Conservation (phyloP, 176 grass and related monocot genomes). For the Elaeis guineensis region DNA sequence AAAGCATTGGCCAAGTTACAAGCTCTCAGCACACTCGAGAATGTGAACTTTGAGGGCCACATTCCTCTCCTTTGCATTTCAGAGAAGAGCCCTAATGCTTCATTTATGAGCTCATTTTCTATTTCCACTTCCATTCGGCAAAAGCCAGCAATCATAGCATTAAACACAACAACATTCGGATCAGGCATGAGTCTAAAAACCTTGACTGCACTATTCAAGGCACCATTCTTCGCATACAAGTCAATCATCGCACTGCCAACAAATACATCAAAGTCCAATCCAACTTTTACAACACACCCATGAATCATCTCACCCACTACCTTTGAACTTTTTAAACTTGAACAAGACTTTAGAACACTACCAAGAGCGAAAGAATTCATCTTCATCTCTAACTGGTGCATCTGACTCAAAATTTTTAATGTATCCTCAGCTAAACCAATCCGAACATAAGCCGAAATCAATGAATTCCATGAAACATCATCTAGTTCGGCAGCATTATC, state of each 20-base stretch:
- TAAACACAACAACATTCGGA: slow-evolving; percentile 69
- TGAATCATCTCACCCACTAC: slow-evolving; percentile 36
- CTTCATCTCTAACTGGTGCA: slow-evolving; percentile 24
- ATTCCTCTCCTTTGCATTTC: slow-evolving; percentile 47
- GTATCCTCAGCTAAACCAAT: slow-evolving; percentile 14
- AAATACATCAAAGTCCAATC: slow-evolving; percentile 36
- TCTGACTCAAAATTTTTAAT: slow-evolving; percentile 32
- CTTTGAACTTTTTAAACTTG: background rate
- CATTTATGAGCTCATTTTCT: slow-evolving; percentile 11
- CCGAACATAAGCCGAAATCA: slow-evolving; percentile 40
- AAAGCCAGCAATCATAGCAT: slow-evolving; percentile 60
- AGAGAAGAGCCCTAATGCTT: slow-evolving; percentile 38
- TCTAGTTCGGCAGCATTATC: slow-evolving; percentile 24
- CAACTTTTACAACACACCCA: slow-evolving; percentile 55
- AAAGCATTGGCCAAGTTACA: slow-evolving; percentile 32
- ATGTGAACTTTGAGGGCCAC: slow-evolving; percentile 59
- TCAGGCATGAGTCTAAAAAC: slow-evolving; percentile 40
- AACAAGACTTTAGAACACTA: slow-evolving; percentile 52
- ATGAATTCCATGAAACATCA: slow-evolving; percentile 61
- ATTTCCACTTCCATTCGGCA: slow-evolving; percentile 23
- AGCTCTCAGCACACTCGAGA: slow-evolving; percentile 37
- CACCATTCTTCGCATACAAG: slow-evolving; percentile 49
- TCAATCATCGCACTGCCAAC: slow-evolving; percentile 45
- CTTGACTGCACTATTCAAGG: slow-evolving; percentile 27
- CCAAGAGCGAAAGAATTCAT: slow-evolving; percentile 68